Evolutionary conservation across 1,139 yeast species (phyloP).

Genomic region (Yamadazyma siamensis): DNA sequence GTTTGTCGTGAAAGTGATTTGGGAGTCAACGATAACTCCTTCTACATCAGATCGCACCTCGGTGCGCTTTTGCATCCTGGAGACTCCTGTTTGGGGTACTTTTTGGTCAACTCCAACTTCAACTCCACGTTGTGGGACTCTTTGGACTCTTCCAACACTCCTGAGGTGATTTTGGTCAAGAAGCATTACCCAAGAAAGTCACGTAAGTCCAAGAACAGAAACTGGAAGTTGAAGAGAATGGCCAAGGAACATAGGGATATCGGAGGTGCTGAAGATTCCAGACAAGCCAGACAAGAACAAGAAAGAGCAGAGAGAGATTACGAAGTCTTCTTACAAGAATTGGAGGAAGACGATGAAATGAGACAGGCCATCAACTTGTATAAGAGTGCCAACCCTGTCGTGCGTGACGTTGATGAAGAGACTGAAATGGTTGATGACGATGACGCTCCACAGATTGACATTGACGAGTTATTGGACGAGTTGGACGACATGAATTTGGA

Average conservation of each 20-base stretch:
- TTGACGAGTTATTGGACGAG: constrained; percentile 86
- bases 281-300: constrained; percentile 82
- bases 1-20: constrained; percentile 84
- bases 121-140: constrained; percentile 83
- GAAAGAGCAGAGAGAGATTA: constrained; percentile 94
- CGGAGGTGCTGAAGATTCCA: constrained; percentile 72
- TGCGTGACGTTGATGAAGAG: constrained; percentile 38
- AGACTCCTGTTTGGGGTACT: constrained; percentile 91
- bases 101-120: constrained; percentile 75
- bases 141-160: constrained; percentile 57
- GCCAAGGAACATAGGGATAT: constrained; percentile 90
- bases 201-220: constrained; percentile 73
- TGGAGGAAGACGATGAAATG: constrained; percentile 94
- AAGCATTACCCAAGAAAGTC: constrained; percentile 82
- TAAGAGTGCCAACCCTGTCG: constrained; percentile 50
- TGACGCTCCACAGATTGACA: constrained; percentile 71
- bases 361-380: constrained; percentile 88
- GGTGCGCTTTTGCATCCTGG: constrained; percentile 97
- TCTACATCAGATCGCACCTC: constrained; percentile 80
- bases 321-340: constrained; percentile 92
- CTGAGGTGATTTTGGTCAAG: constrained; percentile 93
- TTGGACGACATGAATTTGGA: constrained; percentile 88
- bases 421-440: constrained; percentile 55
- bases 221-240: constrained; percentile 98
- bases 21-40: constrained; percentile 80